Conservation (phyloP, 805 yeast genomes). For the Ogataea parapolymorpha region DNA sequence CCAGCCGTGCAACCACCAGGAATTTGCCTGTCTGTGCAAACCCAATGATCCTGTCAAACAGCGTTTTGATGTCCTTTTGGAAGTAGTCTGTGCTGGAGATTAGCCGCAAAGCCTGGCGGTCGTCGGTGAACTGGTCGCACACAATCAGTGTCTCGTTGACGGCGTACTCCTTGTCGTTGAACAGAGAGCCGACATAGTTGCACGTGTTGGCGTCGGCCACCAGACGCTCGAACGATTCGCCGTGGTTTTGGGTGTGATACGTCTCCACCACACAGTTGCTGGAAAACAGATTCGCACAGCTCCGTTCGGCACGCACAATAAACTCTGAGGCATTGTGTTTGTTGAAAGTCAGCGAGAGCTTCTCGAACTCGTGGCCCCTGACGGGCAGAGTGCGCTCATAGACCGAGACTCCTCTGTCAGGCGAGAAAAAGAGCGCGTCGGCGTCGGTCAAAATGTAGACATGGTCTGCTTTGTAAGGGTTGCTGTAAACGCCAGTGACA, state of each 20-base stretch:
- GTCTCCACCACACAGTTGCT: slow-evolving; percentile 55
- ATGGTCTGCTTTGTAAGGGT: slow-evolving; percentile 56
- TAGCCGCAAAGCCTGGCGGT: slow-evolving; percentile 22
- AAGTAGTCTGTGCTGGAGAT: slow-evolving; percentile 56
- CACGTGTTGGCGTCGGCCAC: slow-evolving; percentile 56
- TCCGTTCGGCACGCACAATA: slow-evolving; percentile 64
- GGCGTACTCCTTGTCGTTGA: slow-evolving; percentile 32
- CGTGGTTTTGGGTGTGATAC: slow-evolving; percentile 64
- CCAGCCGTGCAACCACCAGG: slow-evolving; percentile 64
- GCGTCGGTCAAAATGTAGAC: slow-evolving; percentile 51
- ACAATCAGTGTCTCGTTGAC: slow-evolving; percentile 51
- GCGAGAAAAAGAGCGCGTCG: slow-evolving; percentile 53
- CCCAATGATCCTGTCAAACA: slow-evolving; percentile 64
- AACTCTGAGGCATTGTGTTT: slow-evolving; percentile 52
- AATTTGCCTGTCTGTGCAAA: slow-evolving; percentile 70
- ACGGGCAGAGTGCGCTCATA: slow-evolving; percentile 47
- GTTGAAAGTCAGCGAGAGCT: slow-evolving; percentile 57
- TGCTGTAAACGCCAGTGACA: slow-evolving; percentile 55
- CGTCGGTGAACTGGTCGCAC: slow-evolving; percentile 51
- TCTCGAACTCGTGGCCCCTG: slow-evolving; percentile 36
- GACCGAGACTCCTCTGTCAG: slow-evolving; percentile 66
- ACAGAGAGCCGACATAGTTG: slow-evolving; percentile 59
- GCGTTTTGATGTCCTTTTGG: slow-evolving; percentile 33
- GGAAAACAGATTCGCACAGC: slow-evolving; percentile 46
- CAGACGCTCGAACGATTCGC: slow-evolving; percentile 56